Percentiles rank a stretch among this genome's conserved stretches.
Evolutionary conservation across 2,329 filamentous ascomycete genomes (phyloP).

Genomic region (Beauveria varroae): DNA sequence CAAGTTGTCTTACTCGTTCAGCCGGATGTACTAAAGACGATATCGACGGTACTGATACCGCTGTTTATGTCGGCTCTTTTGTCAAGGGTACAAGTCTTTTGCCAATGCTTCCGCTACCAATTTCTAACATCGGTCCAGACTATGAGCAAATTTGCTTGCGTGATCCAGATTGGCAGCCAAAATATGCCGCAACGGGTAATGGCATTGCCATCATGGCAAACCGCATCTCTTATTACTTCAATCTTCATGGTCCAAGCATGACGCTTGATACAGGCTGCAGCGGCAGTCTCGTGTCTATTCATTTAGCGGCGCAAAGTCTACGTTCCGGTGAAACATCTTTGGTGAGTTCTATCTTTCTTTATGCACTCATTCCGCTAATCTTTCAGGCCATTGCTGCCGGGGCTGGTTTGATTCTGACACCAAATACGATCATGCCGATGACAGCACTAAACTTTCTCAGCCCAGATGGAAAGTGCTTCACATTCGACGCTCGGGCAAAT

Average conservation of each 20-base stretch:
- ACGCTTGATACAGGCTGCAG: slow-evolving; percentile 55
- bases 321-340: slow-evolving; percentile 35
- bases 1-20: slow-evolving; percentile 14
- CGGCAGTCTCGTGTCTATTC: slow-evolving; percentile 45
- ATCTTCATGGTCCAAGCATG: slow-evolving; percentile 47
- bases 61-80: slow-evolving; percentile 44
- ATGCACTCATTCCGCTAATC: neutral
- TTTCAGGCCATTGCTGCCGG: slow-evolving; percentile 41
- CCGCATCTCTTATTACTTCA: slow-evolving; percentile 47
- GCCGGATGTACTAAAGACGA: slow-evolving; percentile 37
- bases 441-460: slow-evolving; percentile 46
- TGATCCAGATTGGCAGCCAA: slow-evolving; percentile 41
- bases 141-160: slow-evolving; percentile 43
- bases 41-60: slow-evolving; percentile 35
- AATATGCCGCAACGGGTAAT: slow-evolving; percentile 46
- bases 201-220: slow-evolving; percentile 48
- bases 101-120: neutral
- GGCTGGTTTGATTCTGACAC: slow-evolving; percentile 45
- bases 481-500: slow-evolving; percentile 51
- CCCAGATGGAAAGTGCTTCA: slow-evolving; percentile 42
- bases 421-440: slow-evolving; percentile 50
- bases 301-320: slow-evolving; percentile 44
- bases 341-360: slow-evolving; percentile 18
- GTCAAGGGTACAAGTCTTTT: slow-evolving; percentile 32
- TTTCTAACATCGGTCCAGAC: slow-evolving; percentile 24